Percentiles rank a stretch among this genome's conserved stretches.
phyloP scores from a whole-genome alignment of 805 yeast species.

The Candida coquimbonensis region DNA sequence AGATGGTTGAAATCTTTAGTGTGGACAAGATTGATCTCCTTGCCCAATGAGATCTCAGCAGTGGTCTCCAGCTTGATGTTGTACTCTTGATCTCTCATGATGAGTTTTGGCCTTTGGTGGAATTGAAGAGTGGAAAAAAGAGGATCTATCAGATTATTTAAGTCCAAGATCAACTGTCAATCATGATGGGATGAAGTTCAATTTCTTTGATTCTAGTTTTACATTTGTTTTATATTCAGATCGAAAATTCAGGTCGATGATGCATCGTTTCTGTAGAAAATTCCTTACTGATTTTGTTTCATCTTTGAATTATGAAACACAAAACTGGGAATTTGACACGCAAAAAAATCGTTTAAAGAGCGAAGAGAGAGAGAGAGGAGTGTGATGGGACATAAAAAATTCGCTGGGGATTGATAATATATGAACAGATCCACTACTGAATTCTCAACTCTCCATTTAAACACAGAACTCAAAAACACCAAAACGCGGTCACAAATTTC shows the following conservation, averaged over 20 bases:
- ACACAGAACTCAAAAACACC: too few species aligned
- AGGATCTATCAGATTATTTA: not conserved
- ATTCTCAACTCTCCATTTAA: too few species aligned
- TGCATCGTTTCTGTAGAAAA: too few species aligned
- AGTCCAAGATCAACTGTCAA: not conserved
- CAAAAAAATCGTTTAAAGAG: too few species aligned
- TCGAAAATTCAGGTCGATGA: too few species aligned
- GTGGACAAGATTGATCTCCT: slow-evolving; percentile 20
- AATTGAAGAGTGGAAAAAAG: not conserved
- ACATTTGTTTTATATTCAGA: not conserved
- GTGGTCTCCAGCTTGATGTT: slow-evolving; percentile 16
- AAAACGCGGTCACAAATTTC: not conserved
- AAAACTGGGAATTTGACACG: too few species aligned
- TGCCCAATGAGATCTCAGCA: slow-evolving; percentile 21
- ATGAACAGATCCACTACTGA: too few species aligned
- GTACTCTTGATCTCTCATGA: slow-evolving; percentile 2
- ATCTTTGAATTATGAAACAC: too few species aligned
- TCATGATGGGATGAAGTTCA: not conserved
- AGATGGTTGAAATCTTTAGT: slow-evolving; percentile 21
- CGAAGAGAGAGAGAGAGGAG: too few species aligned
- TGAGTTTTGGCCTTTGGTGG: not conserved
- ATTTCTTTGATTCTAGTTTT: not conserved
- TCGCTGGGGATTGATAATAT: too few species aligned
- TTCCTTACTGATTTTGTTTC: too few species aligned
- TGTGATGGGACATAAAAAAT: too few species aligned